Evolutionary conservation across 139 green algal species (phyloP).

Genomic region (Nannochloris sp.): DNA sequence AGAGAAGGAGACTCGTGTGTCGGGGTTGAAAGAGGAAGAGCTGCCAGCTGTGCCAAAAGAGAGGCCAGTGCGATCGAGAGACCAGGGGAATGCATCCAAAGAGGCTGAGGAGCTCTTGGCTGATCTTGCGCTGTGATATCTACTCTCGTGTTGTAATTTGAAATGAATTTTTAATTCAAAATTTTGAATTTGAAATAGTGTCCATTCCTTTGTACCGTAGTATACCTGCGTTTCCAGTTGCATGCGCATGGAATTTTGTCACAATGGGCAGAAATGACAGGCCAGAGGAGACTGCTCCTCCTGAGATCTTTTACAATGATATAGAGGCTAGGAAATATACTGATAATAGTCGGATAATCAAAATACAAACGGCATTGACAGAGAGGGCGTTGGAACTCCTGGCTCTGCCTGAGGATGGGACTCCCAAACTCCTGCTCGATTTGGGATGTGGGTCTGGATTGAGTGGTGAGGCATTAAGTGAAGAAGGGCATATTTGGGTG

Average conservation of each 20-base stretch:
- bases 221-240: not conserved
- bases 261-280: constrained; percentile 63
- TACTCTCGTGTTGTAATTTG: not conserved
- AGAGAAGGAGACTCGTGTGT: not conserved
- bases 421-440: constrained; percentile 65
- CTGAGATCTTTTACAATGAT: constrained; percentile 95
- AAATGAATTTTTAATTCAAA: not conserved
- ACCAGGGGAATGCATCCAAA: too few species aligned
- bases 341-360: constrained; percentile 75
- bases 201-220: not conserved
- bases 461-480: constrained; percentile 53
- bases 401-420: constrained; percentile 72
- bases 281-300: constrained; percentile 79
- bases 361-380: constrained; percentile 73
- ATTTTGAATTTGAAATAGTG: not conserved
- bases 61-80: too few species aligned
- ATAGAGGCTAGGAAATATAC: constrained; percentile 94
- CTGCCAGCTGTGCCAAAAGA: too few species aligned
- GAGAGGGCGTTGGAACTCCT: constrained; percentile 90
- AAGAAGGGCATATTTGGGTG: constrained; percentile 81
- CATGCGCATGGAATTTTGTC: not conserved
- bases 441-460: constrained; percentile 93
- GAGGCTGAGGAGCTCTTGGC: too few species aligned
- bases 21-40: not conserved
- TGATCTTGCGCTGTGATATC: too few species aligned